Conservation (phyloP, 495 filamentous ascomycete species). For the Podospora conica region DNA sequence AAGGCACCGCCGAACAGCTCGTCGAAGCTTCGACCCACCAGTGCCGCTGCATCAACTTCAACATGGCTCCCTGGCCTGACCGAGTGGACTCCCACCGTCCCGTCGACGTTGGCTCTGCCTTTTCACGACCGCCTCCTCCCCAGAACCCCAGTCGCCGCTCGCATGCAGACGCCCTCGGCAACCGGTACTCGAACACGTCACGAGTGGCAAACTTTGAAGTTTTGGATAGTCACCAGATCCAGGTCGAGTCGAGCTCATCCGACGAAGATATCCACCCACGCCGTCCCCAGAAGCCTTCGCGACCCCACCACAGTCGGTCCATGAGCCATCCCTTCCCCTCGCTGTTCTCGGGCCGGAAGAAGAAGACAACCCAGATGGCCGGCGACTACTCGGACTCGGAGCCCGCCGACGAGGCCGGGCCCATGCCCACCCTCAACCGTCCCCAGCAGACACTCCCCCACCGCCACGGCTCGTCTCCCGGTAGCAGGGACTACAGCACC, state of each 20-base stretch:
- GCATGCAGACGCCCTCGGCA: slow-evolving; percentile 2
- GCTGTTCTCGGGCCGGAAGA: slow-evolving; percentile 53
- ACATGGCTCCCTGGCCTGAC: slow-evolving; percentile 24
- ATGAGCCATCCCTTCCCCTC: slow-evolving; percentile 72
- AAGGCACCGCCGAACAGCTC: background rate
- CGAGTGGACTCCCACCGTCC: slow-evolving; percentile 21
- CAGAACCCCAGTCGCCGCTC: slow-evolving; percentile 3
- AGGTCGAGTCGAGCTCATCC: slow-evolving; percentile 38
- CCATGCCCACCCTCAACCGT: slow-evolving; percentile 21
- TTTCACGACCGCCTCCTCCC: background rate
- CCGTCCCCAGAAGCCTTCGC: slow-evolving; percentile 18
- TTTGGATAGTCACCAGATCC: slow-evolving; percentile 21
- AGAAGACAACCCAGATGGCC: slow-evolving; percentile 28
- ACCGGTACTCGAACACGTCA: slow-evolving; percentile 17
- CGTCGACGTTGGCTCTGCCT: slow-evolving; percentile 1
- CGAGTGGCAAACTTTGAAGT: slow-evolving; percentile 17
- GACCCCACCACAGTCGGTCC: slow-evolving; percentile 55
- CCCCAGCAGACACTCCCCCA: slow-evolving; percentile 21
- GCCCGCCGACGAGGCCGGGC: slow-evolving; percentile 20
- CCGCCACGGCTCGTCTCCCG: slow-evolving; percentile 21
- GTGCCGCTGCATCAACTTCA: slow-evolving; percentile 3
- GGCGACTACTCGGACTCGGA: slow-evolving; percentile 26
- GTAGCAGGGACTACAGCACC: slow-evolving; percentile 46
- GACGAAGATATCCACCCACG: slow-evolving; percentile 35
- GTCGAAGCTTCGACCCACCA: background rate